Percentiles rank a stretch among this genome's conserved stretches.
These are phyloP conservation scores for Phytophthora hibernalis DNA, from an alignment of 352 stramenopile species.

Conservation along the genomic window DNA sequence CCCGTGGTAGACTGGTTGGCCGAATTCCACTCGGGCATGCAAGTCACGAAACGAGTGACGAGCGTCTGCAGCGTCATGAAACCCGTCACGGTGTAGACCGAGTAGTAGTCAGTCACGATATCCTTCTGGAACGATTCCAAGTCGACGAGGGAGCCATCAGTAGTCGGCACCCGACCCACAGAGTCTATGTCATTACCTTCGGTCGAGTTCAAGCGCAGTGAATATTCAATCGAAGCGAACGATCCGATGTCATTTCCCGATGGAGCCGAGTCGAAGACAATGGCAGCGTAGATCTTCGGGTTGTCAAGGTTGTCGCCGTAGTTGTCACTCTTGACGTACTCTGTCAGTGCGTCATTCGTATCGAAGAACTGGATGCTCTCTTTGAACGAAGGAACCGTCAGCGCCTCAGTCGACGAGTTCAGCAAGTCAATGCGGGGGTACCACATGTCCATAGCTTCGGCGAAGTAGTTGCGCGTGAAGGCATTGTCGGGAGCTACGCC, in stretches of 20 bases:
- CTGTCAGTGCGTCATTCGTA: constrained; percentile 42
- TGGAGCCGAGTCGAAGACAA: constrained; percentile 62
- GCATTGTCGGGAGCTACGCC: constrained; percentile 54
- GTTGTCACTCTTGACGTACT: constrained; percentile 49
- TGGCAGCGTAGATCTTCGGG: constrained; percentile 55
- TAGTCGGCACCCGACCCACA: constrained; percentile 38
- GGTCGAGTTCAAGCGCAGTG: constrained; percentile 65
- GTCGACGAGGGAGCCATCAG: constrained; percentile 25
- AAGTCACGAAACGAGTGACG: constrained; percentile 29
- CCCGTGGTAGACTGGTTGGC: constrained; percentile 26
- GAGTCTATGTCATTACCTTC: constrained; percentile 31
- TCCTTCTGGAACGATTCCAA: constrained; percentile 43
- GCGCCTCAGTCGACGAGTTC: constrained; percentile 36
- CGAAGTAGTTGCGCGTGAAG: constrained; percentile 69
- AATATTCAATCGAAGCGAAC: constrained; percentile 64
- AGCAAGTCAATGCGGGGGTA: constrained; percentile 63
- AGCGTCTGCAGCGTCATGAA: constrained; percentile 42
- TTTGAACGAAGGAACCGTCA: constrained; percentile 46
- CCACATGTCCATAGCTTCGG: constrained; percentile 56
- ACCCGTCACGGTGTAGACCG: constrained; percentile 24
- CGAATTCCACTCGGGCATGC: constrained; percentile 34
- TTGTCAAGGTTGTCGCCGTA: constrained; percentile 53
- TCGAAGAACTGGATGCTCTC: constrained; percentile 62
- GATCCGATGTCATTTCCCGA: constrained; percentile 39
- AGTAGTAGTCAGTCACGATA: constrained; percentile 42